These are phyloP conservation scores for Phaffomyces thermotolerans DNA, from an alignment of 805 yeast genomes.

Conservation along the genomic window DNA sequence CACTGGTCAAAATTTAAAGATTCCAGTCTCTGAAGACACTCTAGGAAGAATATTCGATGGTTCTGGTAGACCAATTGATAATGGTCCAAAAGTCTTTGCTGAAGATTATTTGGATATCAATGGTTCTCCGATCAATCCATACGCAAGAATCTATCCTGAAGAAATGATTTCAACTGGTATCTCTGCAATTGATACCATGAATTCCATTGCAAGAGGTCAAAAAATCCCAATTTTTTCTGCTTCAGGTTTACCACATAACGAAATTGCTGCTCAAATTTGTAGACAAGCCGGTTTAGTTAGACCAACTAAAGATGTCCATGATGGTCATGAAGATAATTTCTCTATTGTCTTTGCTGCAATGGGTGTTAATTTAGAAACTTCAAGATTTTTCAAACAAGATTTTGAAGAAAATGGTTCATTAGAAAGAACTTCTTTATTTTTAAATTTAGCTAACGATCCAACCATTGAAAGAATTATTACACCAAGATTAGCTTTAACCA, in stretches of 20 bases:
- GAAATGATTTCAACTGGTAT: slow-evolving; percentile 99
- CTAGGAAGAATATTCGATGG: slow-evolving; percentile 98
- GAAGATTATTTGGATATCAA: slow-evolving; percentile 97
- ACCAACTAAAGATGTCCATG: slow-evolving; percentile 99
- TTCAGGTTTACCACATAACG: slow-evolving; percentile 98
- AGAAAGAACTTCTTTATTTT: slow-evolving; percentile 94
- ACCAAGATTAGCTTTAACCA: slow-evolving; percentile 96
- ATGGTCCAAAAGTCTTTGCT: slow-evolving; percentile 97
- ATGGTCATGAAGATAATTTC: slow-evolving; percentile 99
- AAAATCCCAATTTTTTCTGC: slow-evolving; percentile 99
- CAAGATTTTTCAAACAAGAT: slow-evolving; percentile 97
- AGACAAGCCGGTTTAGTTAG: slow-evolving; percentile 99
- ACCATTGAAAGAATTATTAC: slow-evolving; percentile 99
- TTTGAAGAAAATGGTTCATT: slow-evolving; percentile 98
- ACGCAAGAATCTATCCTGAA: slow-evolving; percentile 97
- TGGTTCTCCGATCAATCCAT: slow-evolving; percentile 98
- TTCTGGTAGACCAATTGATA: slow-evolving; percentile 96
- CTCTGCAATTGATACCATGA: slow-evolving; percentile 98
- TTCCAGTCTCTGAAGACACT: slow-evolving; percentile 94
- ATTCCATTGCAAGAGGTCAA: slow-evolving; percentile 99
- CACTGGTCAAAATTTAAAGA: slow-evolving; percentile 89
- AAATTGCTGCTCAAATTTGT: slow-evolving; percentile 99
- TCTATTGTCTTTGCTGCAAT: slow-evolving; percentile 98
- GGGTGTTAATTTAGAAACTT: slow-evolving; percentile 99
- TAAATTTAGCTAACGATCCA: slow-evolving; percentile 98